Conservation (phyloP, 2,329 filamentous ascomycete genomes). For the Rugonectria rugulosa region DNA sequence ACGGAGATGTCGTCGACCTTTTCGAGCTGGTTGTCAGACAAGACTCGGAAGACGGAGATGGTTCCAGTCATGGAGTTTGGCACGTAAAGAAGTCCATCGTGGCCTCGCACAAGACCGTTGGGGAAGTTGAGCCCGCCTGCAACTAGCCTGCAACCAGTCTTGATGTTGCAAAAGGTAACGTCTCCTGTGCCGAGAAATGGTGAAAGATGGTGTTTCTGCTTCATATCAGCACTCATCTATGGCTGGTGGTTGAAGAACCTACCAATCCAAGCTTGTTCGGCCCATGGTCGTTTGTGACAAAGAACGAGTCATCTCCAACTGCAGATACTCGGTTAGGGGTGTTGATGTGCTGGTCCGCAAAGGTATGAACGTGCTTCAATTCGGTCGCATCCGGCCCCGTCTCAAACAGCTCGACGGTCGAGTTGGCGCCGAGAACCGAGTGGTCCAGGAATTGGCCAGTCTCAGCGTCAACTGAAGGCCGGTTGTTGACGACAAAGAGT, state of each 20-base stretch:
- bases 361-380: conserved; percentile 30
- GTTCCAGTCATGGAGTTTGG: conserved; percentile 36
- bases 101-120: conserved; percentile 40
- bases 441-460: conserved; percentile 20
- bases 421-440: conserved; percentile 21
- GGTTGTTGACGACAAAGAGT: conserved; percentile 28
- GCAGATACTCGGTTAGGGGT: conserved; percentile 34
- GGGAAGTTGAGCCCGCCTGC: conserved; percentile 37
- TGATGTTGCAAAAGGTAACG: conserved; percentile 37
- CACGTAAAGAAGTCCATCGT: conserved; percentile 42
- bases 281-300: conserved; percentile 33
- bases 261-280: conserved; percentile 27
- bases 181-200: conserved; percentile 38
- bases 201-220: conserved; percentile 24
- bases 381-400: conserved; percentile 5
- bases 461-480: conserved; percentile 22
- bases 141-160: conserved; percentile 31
- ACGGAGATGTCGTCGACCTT: conserved; percentile 20
- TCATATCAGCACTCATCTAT: conserved; percentile 4
- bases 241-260: background rate
- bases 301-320: conserved; percentile 17
- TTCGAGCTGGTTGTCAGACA: conserved; percentile 6
- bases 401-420: conserved; percentile 29
- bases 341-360: conserved; percentile 16
- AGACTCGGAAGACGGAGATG: conserved; percentile 26